A percentile compares a stretch with the other conserved stretches of the same genome.
Evolutionary conservation across 2,329 filamentous ascomycete genomes (phyloP).

Genomic region (Calcarisporium arbuscula): DNA sequence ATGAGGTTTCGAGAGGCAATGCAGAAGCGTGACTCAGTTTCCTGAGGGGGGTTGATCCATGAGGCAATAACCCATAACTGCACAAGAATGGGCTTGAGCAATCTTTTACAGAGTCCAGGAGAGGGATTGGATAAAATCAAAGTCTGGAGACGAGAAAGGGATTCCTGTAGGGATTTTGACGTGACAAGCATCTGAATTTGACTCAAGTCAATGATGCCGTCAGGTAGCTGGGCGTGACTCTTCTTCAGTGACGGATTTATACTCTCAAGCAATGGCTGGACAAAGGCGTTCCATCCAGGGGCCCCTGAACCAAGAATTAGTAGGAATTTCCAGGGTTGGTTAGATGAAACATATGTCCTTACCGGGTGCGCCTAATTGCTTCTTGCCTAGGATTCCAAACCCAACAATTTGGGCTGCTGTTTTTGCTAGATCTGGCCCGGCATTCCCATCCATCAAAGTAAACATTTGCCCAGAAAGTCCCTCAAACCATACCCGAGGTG

Average conservation of each 20-base stretch:
- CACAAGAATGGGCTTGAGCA: conserved; percentile 52
- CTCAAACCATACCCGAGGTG: conserved; percentile 52
- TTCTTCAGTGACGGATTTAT: conserved; percentile 38
- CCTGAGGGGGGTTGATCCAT: conserved; percentile 32
- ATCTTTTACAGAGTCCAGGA: conserved; percentile 55
- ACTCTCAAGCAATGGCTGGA: conserved; percentile 46
- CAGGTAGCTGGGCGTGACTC: conserved; percentile 11
- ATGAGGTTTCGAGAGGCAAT: conserved; percentile 44
- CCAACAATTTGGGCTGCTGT: conserved; percentile 32
- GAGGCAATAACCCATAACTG: conserved; percentile 59
- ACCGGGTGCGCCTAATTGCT: conserved; percentile 57
- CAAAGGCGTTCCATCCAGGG: conserved; percentile 57
- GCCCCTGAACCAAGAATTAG: conserved; percentile 28
- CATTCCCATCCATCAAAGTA: conserved; percentile 51
- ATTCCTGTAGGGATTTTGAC: conserved; percentile 38
- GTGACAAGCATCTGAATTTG: conserved; percentile 37
- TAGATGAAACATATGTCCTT: conserved; percentile 1
- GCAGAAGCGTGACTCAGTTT: conserved; percentile 32
- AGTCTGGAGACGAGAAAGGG: conserved; percentile 48
- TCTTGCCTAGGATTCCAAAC: conserved; percentile 60
- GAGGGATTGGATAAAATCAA: conserved; percentile 60
- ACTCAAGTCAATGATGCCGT: conserved; percentile 40
- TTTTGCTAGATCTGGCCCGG: conserved; percentile 26
- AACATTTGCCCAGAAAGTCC: conserved; percentile 56
- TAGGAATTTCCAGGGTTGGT: not conserved